Percentiles rank a stretch among this genome's conserved stretches.
These are phyloP conservation scores for Aquilaria yunnanensis DNA, from an alignment of 345 rosid genomes.

Conservation along the genomic window DNA sequence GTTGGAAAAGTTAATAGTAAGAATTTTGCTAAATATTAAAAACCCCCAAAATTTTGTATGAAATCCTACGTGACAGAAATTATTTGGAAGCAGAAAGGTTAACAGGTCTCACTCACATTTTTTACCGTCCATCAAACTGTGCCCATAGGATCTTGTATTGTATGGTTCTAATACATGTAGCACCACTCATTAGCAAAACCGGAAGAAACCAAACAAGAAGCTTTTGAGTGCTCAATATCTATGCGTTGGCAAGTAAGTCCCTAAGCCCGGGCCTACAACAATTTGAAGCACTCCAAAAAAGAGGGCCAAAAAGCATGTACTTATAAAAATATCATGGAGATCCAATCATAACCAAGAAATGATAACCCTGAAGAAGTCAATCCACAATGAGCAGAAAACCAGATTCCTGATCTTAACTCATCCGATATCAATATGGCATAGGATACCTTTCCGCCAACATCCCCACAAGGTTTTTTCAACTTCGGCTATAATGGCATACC, in stretches of 20 bases:
- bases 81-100: too few species aligned
- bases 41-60: too few species aligned
- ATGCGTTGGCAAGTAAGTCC: conserved; percentile 17
- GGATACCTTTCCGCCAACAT: conserved; percentile 35
- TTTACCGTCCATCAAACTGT: too few species aligned
- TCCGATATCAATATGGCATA: conserved; percentile 22
- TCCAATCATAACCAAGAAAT: conserved; percentile 35
- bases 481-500: conserved; percentile 29
- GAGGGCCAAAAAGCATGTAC: conserved; percentile 14
- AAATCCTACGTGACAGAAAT: too few species aligned
- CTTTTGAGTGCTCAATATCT: conserved; percentile 11
- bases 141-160: too few species aligned
- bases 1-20: too few species aligned
- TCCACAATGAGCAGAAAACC: conserved; percentile 33
- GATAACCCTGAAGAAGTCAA: conserved; percentile 44
- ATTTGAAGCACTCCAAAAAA: conserved; percentile 25
- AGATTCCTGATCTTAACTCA: conserved; percentile 22
- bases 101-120: too few species aligned
- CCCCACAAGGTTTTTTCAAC: conserved; percentile 23
- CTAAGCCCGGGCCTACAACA: conserved; percentile 14
- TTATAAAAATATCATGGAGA: conserved; percentile 24
- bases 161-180: too few species aligned
- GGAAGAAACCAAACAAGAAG: background rate
- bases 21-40: too few species aligned
- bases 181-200: too few species aligned